Percentiles rank a stretch among this genome's conserved stretches.
These are phyloP conservation scores for Blastomyces percursus DNA, from an alignment of 2,329 filamentous ascomycete genomes.

Conservation along the genomic window DNA sequence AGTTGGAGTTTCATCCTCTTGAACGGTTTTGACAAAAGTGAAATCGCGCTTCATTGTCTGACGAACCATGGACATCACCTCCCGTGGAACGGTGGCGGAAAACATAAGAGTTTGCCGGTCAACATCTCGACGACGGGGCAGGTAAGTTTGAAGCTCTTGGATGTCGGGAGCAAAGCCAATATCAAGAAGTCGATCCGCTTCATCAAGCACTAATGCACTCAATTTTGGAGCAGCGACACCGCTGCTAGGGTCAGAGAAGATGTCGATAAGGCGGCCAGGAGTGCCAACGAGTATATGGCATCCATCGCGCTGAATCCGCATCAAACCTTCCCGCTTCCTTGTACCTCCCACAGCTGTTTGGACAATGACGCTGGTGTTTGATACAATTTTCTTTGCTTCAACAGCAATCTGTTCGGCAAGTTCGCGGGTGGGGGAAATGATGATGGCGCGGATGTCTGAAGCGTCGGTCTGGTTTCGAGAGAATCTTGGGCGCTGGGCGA, in stretches of 20 bases:
- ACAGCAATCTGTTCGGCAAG: slow-evolving; percentile 53
- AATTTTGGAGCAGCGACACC: slow-evolving; percentile 54
- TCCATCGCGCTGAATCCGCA: slow-evolving; percentile 57
- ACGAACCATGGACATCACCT: slow-evolving; percentile 70
- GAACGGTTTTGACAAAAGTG: slow-evolving; percentile 82
- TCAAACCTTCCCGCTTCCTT: slow-evolving; percentile 58
- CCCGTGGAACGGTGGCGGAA: slow-evolving; percentile 79
- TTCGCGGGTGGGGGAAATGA: slow-evolving; percentile 54
- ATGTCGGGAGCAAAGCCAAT: slow-evolving; percentile 58
- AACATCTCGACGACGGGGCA: slow-evolving; percentile 54
- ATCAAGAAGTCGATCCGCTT: slow-evolving; percentile 57
- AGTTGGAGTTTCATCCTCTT: slow-evolving; percentile 68
- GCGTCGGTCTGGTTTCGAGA: slow-evolving; percentile 16
- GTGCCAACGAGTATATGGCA: slow-evolving; percentile 88
- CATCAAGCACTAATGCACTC: slow-evolving; percentile 51
- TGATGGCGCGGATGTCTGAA: slow-evolving; percentile 47
- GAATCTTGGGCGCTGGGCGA: slow-evolving; percentile 5
- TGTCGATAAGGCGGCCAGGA: slow-evolving; percentile 74
- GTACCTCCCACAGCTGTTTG: slow-evolving; percentile 87
- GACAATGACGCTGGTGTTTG: slow-evolving; percentile 55
- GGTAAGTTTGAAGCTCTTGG: slow-evolving; percentile 45
- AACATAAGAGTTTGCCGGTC: slow-evolving; percentile 87
- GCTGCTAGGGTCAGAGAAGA: slow-evolving; percentile 55
- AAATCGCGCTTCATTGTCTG: slow-evolving; percentile 71
- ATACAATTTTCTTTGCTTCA: slow-evolving; percentile 61